Evolutionary conservation across 257 asterid species (phyloP).

Genomic region (Penstemon eatonii): DNA sequence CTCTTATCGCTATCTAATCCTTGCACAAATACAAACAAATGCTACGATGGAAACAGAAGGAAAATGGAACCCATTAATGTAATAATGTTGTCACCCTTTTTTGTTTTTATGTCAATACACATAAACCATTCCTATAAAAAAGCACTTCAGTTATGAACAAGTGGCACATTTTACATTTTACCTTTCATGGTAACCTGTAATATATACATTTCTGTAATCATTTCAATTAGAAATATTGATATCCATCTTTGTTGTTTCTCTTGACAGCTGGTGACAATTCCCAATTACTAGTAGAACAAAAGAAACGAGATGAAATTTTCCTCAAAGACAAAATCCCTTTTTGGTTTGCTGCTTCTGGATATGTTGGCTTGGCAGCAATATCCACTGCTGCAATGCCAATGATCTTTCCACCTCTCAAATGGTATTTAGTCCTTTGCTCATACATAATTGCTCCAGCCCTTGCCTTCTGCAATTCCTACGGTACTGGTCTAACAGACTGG

Average conservation of each 20-base stretch:
- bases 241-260: not conserved
- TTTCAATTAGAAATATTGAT: not conserved
- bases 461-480: slow-evolving; percentile 96
- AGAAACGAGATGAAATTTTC: slow-evolving; percentile 67
- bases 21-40: slow-evolving; percentile 16
- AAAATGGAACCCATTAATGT: not conserved
- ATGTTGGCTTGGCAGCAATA: slow-evolving; percentile 81
- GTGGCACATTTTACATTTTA: not conserved
- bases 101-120: not conserved
- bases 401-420: slow-evolving; percentile 86
- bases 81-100: slow-evolving; percentile 5
- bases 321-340: slow-evolving; percentile 74
- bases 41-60: slow-evolving; percentile 3
- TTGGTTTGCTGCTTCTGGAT: slow-evolving; percentile 92
- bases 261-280: slow-evolving; percentile 54
- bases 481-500: slow-evolving; percentile 95
- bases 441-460: slow-evolving; percentile 93
- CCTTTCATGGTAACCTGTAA: not conserved
- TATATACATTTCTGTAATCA: not conserved
- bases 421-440: slow-evolving; percentile 91
- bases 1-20: not conserved
- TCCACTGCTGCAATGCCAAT: slow-evolving; percentile 73
- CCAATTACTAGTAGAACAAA: slow-evolving; percentile 51
- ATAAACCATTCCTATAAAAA: not conserved
- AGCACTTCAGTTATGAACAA: not conserved